Evolutionary conservation across 495 filamentous ascomycete species (phyloP), one percentile per base, ranked within the genome.

Genomic region (Neurospora cerealis): DNA sequence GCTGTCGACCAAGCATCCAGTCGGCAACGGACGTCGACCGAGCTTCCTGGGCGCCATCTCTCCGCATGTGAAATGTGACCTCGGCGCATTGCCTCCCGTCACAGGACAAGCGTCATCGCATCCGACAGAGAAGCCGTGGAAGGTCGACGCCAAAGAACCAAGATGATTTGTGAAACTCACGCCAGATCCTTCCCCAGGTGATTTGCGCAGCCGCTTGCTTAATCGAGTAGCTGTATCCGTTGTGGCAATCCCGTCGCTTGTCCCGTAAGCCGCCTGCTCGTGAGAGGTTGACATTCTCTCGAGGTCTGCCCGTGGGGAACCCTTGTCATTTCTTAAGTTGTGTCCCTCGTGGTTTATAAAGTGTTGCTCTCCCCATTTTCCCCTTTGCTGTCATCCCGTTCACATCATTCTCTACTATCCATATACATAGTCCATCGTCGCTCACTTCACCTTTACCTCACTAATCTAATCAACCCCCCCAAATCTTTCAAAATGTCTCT

Each of bases 401-500:
- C 42, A 32, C 54, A 66, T 32, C 15, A 4, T 36, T 32, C 48
- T 28, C 24, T 60, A 24, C 46, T 48, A 15, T 60, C 15, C 54
- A 34, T 66, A 66, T 66, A 66, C 54, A 6, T 11, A 9, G 32
- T 66, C 54, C 54, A 66, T 34, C 15, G 24, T 66, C 28, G 28
- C 15, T 66, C 54, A 66, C 54, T 66, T 66, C 15, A 36, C 28
- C 24, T 62, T 32, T 62, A 34, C 48, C 10, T 60, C 21, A 28
- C 11, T 60, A 15, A 62, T 62, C 28, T 32, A 32, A 62, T 17
- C 13, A 32, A 72, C 72, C 70, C 70, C 71, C 72, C 21, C 11
- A 40, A 69, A 75, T 42, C 40, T 32, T 70, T 37, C 82, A 90
- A 75, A 74, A 96, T 96, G 93, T 89, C 92, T 89, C 88, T 96